A percentile compares a stretch with the other conserved stretches of the same genome.
These are phyloP conservation scores for Apophysomyces elegans DNA, from an alignment of 371 early-diverging fungal genomes.

Conservation along the genomic window DNA sequence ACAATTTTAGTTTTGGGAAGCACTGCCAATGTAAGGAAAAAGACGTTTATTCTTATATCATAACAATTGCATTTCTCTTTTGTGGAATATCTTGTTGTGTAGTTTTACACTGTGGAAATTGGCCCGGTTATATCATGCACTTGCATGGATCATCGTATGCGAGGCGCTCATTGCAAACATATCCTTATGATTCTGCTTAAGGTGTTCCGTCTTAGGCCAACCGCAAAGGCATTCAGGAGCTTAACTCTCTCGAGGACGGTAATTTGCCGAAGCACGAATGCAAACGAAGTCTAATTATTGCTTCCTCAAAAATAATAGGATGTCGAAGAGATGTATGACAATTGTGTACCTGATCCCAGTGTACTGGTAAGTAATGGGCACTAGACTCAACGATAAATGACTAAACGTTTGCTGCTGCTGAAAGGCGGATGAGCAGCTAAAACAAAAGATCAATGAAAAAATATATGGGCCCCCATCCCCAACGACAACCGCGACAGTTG, in stretches of 20 bases:
- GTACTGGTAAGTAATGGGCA: constrained; percentile 19
- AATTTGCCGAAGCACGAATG: background rate
- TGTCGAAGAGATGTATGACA: constrained; percentile 13
- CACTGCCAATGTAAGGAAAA: constrained; percentile 37
- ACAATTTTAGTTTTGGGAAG: constrained; percentile 33
- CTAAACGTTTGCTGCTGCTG: too few species aligned
- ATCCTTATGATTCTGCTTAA: constrained; percentile 36
- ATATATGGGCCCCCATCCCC: constrained; percentile 3
- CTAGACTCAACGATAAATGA: background rate
- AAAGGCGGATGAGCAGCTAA: constrained; percentile 14
- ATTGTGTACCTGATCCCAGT: constrained; percentile 20
- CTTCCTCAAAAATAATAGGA: constrained; percentile 10
- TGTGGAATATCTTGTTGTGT: background rate
- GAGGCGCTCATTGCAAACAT: constrained; percentile 38
- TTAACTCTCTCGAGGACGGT: constrained; percentile 3
- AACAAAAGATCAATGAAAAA: constrained; percentile 4
- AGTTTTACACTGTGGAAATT: constrained; percentile 37
- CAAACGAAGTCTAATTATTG: background rate
- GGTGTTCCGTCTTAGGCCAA: constrained; percentile 31
- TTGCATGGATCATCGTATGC: constrained; percentile 26
- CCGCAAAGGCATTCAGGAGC: constrained; percentile 11
- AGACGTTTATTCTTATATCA: background rate
- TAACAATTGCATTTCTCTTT: too few species aligned
- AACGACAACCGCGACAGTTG: background rate
- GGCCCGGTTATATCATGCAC: constrained; percentile 20